A percentile compares a stretch with the other conserved stretches of the same genome.
phyloP scores from a whole-genome alignment of 306 rosid genomes.

The Lathyrus oleraceus region DNA sequence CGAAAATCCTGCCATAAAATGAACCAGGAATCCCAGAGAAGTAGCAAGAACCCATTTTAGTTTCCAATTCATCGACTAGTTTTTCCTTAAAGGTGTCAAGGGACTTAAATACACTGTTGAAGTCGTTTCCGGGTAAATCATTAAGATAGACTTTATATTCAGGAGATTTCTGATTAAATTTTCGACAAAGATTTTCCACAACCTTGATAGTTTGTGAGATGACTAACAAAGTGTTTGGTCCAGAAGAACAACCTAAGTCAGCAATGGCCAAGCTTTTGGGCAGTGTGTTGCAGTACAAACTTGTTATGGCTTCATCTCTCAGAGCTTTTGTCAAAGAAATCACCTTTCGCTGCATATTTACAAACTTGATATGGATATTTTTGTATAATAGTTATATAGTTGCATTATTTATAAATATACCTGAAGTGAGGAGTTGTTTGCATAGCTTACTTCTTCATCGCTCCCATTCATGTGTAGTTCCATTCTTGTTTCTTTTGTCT shows the following conservation, averaged over 20 bases:
- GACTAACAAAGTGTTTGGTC: not conserved
- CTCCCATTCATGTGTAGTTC: slow-evolving; percentile 48
- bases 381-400: too few relatives aligned
- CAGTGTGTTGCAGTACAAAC: not conserved
- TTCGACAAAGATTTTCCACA: not conserved
- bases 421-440: slow-evolving; percentile 42
- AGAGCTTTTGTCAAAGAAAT: not conserved
- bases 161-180: not conserved
- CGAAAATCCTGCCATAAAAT: not conserved
- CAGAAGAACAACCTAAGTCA: not conserved
- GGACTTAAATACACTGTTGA: not conserved
- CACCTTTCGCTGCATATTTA: not conserved
- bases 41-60: not conserved
- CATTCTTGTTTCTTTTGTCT: not conserved
- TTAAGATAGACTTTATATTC: not conserved
- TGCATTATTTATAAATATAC: not conserved
- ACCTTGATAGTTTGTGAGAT: not conserved
- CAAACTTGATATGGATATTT: too few relatives aligned
- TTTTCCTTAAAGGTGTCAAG: not conserved
- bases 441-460: slow-evolving; percentile 41
- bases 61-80: not conserved
- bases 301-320: not conserved
- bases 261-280: not conserved
- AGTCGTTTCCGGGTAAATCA: not conserved
- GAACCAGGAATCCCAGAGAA: not conserved